Evolutionary conservation across 1,284 basidiomycete genomes (phyloP), one percentile per base, ranked within the genome.

Genomic region (Cryptococcus jaspeensis): DNA sequence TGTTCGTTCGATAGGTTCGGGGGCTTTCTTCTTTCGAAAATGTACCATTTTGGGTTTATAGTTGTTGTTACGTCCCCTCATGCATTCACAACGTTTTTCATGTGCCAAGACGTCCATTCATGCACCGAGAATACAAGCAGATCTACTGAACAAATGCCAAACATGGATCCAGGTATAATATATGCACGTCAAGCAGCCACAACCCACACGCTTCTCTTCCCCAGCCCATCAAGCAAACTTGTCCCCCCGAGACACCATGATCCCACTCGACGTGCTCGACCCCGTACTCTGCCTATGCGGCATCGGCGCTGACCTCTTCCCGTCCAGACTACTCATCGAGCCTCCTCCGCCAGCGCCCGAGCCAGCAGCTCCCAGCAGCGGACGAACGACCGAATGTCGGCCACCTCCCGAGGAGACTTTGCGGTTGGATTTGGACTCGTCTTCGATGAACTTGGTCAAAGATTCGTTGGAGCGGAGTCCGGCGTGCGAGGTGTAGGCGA

Each of bases 381-480:
- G 53, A 28, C 50, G 18, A 8, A 73, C 65, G 13, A 72, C 70
- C 0, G 69, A 72, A 12, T 62, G 66, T 2, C 61, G 65, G 0
- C 51, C 55, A 9, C 55, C 49, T 9, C 57, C 67, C 1, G 62
- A 62, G 1, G 59, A 62, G 1, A 35, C 36, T 3, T 71, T 63
- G 11, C 67, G 60, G 9, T 58, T 69, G 8, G 56, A 60, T 38
- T 58, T 55, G 1, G 67, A 64, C 58, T 73, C 69, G 3, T 68
- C 68, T 40, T 52, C 51, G 28, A 75, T 52, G 48, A 59, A 71
- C 35, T 60, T 49, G 13, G 53, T 35, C 38, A 59, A 67, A 6
- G 57, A 56, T 4, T 63, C 63, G 11, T 18, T 52, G 37, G 44
- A 39, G 15, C 22, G 18, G 20, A 48, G 18, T 13, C 4, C 22